Evolutionary conservation across 73 alveolate genomes (phyloP), one percentile per base, ranked within the genome.

Genomic region (Symbiodinium pilosum): DNA sequence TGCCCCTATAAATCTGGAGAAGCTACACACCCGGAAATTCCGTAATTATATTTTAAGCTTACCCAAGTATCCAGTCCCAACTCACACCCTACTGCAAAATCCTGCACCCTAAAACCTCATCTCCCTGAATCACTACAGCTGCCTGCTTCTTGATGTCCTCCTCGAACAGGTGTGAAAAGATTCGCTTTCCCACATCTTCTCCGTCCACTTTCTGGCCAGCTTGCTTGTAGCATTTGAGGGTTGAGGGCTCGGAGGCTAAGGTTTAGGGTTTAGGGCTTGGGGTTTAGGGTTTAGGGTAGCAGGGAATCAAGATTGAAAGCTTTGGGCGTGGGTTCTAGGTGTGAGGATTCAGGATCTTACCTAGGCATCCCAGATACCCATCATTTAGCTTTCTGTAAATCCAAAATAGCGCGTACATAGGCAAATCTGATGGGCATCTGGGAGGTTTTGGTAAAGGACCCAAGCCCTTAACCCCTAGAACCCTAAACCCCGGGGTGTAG

Each of bases 111-210:
- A 56, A 11, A 8, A 8, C 73, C n/a, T 16, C 73, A 56, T 3
- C 5, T 3, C n/a, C n/a, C n/a, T n/a, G n/a, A n/a, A n/a, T n/a
- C n/a, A n/a, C n/a, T n/a, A n/a, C n/a, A n/a, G n/a, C n/a, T 44
- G 75, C 81, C 98, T 93, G 98, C 54, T 93, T 93, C 73, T 77
- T 47, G 84, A 93, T 81, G 39, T 93, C 98, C 43, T 73, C 98
- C 26, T 93, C 93, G 69, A 93, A 93, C 43, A 93, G 73, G 93
- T 93, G 92, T 42, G 83, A 54, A 32, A 93, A 93, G 54, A 93
- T 93, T 20, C 93, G 91, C 84, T 75, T 93, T 32, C 98, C 98
- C 14, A 86, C 98, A 34, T 93, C 98, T 75, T 93, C 98, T 4
- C 98, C 98, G 21, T 93, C 93, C 85, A 93, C 98, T 21, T 84